Conservation (phyloP, 805 yeast species). For the Saturnispora hagleri region DNA sequence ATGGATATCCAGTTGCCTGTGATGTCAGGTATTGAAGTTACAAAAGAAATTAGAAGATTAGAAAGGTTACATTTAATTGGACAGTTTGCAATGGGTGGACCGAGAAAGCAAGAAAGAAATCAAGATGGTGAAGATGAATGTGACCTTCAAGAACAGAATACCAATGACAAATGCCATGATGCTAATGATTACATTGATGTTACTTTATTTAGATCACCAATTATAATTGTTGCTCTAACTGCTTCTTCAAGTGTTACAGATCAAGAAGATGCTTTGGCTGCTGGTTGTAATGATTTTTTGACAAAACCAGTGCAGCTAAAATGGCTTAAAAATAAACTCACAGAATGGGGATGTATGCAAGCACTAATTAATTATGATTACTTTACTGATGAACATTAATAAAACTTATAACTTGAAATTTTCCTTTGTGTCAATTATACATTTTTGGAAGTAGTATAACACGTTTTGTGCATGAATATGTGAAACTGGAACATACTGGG, state of each 20-base stretch:
- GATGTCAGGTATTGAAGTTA: constrained; percentile 91
- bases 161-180: neutral
- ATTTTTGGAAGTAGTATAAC: neutral
- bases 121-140: constrained; percentile 10
- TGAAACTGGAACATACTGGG: too few species aligned
- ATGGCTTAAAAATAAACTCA: constrained; percentile 89
- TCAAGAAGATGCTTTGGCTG: constrained; percentile 82
- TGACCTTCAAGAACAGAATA: neutral
- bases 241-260: constrained; percentile 84
- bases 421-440: neutral
- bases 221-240: constrained; percentile 94
- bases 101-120: constrained; percentile 10
- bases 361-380: constrained; percentile 93
- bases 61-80: constrained; percentile 80
- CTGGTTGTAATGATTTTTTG: constrained; percentile 94
- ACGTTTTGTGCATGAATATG: neutral
- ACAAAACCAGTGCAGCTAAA: constrained; percentile 92
- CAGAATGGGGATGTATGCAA: constrained; percentile 99
- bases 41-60: constrained; percentile 78
- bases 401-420: neutral
- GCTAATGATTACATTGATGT: constrained; percentile 48
- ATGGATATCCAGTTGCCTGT: constrained; percentile 98
- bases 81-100: constrained; percentile 28
- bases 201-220: constrained; percentile 74
- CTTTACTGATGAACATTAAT: constrained; percentile 45